These are phyloP conservation scores for Sordariomycetes sp. DNA, from an alignment of 2,329 filamentous ascomycete genomes.

Conservation along the genomic window DNA sequence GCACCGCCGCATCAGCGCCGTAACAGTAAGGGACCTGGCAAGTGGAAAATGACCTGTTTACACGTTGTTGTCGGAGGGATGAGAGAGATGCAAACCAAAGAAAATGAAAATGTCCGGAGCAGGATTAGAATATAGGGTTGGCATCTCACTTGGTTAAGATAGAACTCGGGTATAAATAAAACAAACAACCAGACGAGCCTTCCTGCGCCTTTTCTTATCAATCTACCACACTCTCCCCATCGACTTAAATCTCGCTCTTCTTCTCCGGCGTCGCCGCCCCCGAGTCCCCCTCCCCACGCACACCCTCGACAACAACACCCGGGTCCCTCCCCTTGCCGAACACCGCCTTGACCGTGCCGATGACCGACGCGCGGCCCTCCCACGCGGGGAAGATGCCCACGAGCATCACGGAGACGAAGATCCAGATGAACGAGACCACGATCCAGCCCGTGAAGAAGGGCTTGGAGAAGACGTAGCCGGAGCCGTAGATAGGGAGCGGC, in stretches of 20 bases:
- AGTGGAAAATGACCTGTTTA: too few species aligned
- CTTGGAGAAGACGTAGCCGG: slow-evolving; percentile 70
- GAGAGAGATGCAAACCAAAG: too few species aligned
- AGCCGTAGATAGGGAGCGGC: slow-evolving; percentile 88
- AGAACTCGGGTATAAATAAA: too few species aligned
- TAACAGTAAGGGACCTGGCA: too few species aligned
- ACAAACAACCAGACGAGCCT: too few species aligned
- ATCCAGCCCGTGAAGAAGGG: slow-evolving; percentile 79
- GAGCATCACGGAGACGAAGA: slow-evolving; percentile 60
- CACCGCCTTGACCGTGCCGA: slow-evolving; percentile 25
- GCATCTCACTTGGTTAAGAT: too few species aligned
- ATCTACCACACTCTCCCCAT: background rate
- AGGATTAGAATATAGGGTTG: too few species aligned
- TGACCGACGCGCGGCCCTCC: slow-evolving; percentile 62
- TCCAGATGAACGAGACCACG: slow-evolving; percentile 66
- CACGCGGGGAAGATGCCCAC: slow-evolving; percentile 76
- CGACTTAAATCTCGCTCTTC: background rate
- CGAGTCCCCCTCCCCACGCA: background rate
- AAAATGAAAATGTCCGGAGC: too few species aligned
- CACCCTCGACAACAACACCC: background rate
- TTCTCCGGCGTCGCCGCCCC: background rate
- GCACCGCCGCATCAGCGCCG: too few species aligned
- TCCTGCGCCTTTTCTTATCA: background rate
- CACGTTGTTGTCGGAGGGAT: too few species aligned
- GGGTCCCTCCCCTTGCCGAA: background rate